Conservation (phyloP, 768 basidiomycete genomes). For the Strobilomyces echinocephalus region DNA sequence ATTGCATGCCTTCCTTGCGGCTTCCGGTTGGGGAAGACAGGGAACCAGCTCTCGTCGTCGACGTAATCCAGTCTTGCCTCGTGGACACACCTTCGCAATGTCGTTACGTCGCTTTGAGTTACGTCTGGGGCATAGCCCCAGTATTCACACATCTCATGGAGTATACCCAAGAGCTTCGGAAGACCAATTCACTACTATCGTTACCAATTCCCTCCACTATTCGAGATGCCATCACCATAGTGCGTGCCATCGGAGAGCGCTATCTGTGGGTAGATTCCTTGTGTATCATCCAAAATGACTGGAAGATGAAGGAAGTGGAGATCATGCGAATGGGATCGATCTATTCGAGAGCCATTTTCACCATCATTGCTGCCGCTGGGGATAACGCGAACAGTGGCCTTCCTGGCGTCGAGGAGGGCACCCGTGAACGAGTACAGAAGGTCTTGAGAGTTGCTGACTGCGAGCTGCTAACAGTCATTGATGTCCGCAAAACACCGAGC, state of each 20-base stretch:
- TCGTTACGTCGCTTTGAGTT: slow-evolving; percentile 15
- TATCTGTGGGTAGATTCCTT: not conserved
- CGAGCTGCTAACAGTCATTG: slow-evolving; percentile 9
- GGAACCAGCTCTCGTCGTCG: slow-evolving; percentile 12
- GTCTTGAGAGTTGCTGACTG: slow-evolving; percentile 4
- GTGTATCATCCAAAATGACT: not conserved
- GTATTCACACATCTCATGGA: slow-evolving; percentile 11
- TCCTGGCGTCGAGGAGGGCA: slow-evolving; percentile 2
- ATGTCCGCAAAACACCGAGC: not conserved
- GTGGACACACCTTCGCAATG: slow-evolving; percentile 11
- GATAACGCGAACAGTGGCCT: slow-evolving; percentile 9
- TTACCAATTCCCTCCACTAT: slow-evolving; percentile 19
- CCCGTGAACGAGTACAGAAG: slow-evolving; percentile 4
- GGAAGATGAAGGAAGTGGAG: not conserved
- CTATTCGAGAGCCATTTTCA: not conserved
- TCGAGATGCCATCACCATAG: slow-evolving; percentile 18
- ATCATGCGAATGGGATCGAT: not conserved
- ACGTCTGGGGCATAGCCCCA: slow-evolving; percentile 6
- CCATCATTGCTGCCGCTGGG: not conserved
- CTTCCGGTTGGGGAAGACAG: not conserved
- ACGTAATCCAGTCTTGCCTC: slow-evolving; percentile 14
- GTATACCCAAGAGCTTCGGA: slow-evolving; percentile 5
- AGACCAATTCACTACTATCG: not conserved
- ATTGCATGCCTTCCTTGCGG: slow-evolving; percentile 3
- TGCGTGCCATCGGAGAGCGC: slow-evolving; percentile 12